Percentiles rank a stretch among this genome's conserved stretches.
Evolutionary conservation across 495 filamentous ascomycete genomes (phyloP).

Genomic region (Penicillium maclennaniae): DNA sequence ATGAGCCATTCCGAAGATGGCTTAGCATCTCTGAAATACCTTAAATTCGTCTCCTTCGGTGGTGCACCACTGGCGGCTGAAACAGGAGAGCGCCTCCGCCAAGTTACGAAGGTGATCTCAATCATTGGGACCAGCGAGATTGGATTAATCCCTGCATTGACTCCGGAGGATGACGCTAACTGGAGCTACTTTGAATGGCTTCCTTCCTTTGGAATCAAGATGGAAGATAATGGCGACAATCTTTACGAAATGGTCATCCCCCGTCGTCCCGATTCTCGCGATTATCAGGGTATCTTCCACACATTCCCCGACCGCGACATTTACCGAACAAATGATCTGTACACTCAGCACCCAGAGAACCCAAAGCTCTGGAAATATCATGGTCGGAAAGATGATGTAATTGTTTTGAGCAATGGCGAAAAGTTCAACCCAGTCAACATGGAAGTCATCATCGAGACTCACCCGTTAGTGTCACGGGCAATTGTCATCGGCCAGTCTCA

Average conservation of each 20-base stretch:
- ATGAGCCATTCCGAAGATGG: conserved; percentile 24
- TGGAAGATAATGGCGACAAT: conserved; percentile 37
- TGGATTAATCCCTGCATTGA: conserved; percentile 21
- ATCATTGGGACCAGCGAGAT: conserved; percentile 19
- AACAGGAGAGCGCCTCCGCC: conserved; percentile 11
- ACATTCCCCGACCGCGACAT: conserved; percentile 50
- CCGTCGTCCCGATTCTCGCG: conserved; percentile 4
- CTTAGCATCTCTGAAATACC: conserved; percentile 4
- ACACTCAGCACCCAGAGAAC: conserved; percentile 34
- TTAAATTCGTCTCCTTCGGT: conserved; percentile 19
- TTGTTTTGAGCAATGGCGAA: conserved; percentile 36
- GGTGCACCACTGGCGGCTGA: conserved; percentile 22
- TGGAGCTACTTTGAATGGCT: conserved; percentile 54
- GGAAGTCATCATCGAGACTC: conserved; percentile 29
- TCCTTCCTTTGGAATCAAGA: conserved; percentile 41
- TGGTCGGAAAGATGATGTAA: conserved; percentile 39
- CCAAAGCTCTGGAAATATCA: conserved; percentile 29
- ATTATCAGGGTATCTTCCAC: conserved; percentile 50
- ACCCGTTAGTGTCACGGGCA: conserved; percentile 25
- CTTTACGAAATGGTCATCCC: conserved; percentile 41
- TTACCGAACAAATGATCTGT: conserved; percentile 58
- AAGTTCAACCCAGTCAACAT: conserved; percentile 34
- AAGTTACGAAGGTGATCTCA: conserved; percentile 12
- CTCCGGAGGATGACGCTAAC: conserved; percentile 34
- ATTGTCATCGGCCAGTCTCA: conserved; percentile 34